A percentile compares a stretch with the other conserved stretches of the same genome.
These are phyloP conservation scores for Syncephalis plumigaleata DNA, from an alignment of 371 early-diverging fungal species.

Conservation along the genomic window DNA sequence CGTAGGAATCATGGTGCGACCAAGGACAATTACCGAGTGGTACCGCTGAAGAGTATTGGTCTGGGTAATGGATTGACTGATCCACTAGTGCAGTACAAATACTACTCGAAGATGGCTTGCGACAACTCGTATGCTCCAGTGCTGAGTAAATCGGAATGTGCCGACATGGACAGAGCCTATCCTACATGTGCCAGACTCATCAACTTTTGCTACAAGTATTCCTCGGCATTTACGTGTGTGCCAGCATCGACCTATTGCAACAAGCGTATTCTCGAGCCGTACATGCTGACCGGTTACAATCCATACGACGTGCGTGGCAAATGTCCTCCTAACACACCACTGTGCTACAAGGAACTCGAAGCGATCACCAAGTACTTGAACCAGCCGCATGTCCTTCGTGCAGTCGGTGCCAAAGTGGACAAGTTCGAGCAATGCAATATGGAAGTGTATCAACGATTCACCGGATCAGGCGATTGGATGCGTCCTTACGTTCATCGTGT, in stretches of 20 bases:
- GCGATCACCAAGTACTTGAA: constrained; percentile 67
- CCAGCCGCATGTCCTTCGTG: constrained; percentile 52
- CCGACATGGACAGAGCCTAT: constrained; percentile 48
- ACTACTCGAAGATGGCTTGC: constrained; percentile 76
- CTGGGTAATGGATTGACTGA: constrained; percentile 90
- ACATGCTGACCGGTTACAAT: constrained; percentile 47
- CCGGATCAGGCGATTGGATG: constrained; percentile 69
- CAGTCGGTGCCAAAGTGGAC: constrained; percentile 43
- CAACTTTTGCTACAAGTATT: constrained; percentile 61
- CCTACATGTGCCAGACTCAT: constrained; percentile 61
- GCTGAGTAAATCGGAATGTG: constrained; percentile 38
- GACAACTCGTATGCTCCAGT: constrained; percentile 64
- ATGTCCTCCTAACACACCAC: constrained; percentile 45
- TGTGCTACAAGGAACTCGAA: constrained; percentile 70
- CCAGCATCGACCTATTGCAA: constrained; percentile 84
- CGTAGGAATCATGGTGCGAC: constrained; percentile 37
- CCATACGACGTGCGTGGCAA: constrained; percentile 68
- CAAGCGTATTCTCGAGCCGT: constrained; percentile 36
- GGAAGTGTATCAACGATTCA: constrained; percentile 63
- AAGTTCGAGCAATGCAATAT: constrained; percentile 66
- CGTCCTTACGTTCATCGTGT: constrained; percentile 58
- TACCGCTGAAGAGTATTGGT: constrained; percentile 58
- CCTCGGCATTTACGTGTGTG: constrained; percentile 54
- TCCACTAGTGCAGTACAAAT: constrained; percentile 75
- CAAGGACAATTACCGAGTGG: constrained; percentile 14